Evolutionary conservation across 305 asterid species (phyloP), one percentile per base, ranked within the genome.

Genomic region (Fraxinus nigra): DNA sequence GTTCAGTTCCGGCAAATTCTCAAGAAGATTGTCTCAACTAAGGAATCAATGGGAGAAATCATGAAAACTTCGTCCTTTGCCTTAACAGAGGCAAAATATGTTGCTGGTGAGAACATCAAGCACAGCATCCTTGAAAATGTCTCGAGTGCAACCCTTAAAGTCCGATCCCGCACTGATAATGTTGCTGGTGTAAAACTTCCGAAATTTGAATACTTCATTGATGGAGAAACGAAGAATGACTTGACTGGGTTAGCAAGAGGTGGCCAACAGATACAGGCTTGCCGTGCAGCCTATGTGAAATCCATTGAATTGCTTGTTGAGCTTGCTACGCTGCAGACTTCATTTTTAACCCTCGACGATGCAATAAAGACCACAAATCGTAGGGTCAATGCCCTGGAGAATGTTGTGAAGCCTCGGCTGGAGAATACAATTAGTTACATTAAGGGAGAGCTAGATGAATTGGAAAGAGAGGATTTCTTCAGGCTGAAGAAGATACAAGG

Each of bases 401-500:
- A 77, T 70, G 92, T 87, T 22, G 92, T 89, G 76, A 89, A 87
- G 81, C 92, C 92, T 37, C 87, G 90, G 80, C 54, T 89, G 69
- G 92, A 89, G 85, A 89, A 89, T 76, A 89, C 92, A 26, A 85
- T 89, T 30, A 81, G 32, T 73, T 89, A 89, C 87, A 89, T 89
- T 54, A 89, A 89, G 82, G 92, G 84, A 59, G 92, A 89, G 28
- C 85, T 89, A 32, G 92, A 89, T 84, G 92, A 89, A 30, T 38
- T 89, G 80, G 92, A 89, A 79, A 85, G 92, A 84, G 92, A 87
- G 86, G 92, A 89, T 77, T 89, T 89, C 88, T 89, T 89, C 26
- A 76, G 92, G 79, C 80, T 89, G 88, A 89, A 89, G 87, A 89
- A 89, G 86, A 89, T 89, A 38, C 92, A 89, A 84, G 92, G 92